Base-by-base conservation (phyloP, 2,329 filamentous ascomycete genomes). In the Colletotrichum brevisporum region DNA sequence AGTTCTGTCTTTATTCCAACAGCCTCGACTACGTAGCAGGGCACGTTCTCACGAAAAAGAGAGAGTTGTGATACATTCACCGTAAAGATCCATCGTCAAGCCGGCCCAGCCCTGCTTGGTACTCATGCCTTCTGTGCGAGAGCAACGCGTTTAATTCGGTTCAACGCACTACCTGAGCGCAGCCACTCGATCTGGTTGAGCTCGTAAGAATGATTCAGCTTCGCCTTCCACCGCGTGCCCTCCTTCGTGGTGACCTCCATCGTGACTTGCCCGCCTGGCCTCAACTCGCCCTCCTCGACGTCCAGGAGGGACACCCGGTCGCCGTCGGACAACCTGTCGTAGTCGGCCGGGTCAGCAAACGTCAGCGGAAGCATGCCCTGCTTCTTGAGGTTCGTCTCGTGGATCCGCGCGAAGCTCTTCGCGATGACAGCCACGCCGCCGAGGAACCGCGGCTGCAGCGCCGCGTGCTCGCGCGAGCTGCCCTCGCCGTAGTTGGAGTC, bases 331-430 rank as follows among this genome's bases (percentile, higher is more conserved):
- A 94, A 92, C 84, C 89, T 92, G 77, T 94, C 92, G 79, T 94
- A 94, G 78, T 94, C 92, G 76, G 85, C 90, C 62, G 91, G 90
- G 77, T 94, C 86, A 63, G 85, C 80, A 84, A 94, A 94, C 69
- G 91, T 94, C 73, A 94, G 84, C 74, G 75, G 72, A 15, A 77
- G 67, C 73, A 77, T 75, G 1, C 72, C 75, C 85, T 94, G 93
- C 89, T 96, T 96, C 91, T 96, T 96, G 81, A 97, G 86, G 85
- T 96, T 96, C 80, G 94, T 95, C 87, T 96, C 94, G 86, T 96
- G 93, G 78, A 96, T 96, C 87, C 93, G 91, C 75, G 94, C 94
- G 81, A 97, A 96, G 71, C 88, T 91, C 81, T 91, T 90, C 79
- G 89, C 91, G 77, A 96, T 93, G 81, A 96, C 92, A 74, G 93